These are phyloP conservation scores for Cochlearia excelsa DNA, from an alignment of 345 rosid species.

Conservation along the genomic window DNA sequence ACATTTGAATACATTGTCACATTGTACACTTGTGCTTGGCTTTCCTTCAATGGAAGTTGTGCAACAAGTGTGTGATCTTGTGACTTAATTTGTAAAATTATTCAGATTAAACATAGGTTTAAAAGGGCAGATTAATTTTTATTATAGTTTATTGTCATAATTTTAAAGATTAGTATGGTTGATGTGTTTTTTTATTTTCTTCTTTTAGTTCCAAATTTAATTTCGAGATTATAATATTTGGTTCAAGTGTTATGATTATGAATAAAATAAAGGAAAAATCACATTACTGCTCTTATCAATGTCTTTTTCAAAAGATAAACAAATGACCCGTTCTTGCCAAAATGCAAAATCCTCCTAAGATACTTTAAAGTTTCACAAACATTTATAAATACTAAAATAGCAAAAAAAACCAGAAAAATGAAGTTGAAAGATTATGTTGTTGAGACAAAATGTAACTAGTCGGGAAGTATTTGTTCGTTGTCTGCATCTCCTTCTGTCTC, in stretches of 20 bases:
- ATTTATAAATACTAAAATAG: not conserved
- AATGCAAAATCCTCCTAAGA: too few species aligned
- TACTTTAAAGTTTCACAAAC: conserved; percentile 10
- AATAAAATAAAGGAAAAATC: too few species aligned
- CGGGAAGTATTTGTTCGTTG: conserved; percentile 84
- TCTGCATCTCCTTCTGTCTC: conserved; percentile 97
- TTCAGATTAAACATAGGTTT: not conserved
- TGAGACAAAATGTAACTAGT: conserved; percentile 34
- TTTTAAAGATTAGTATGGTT: conserved; percentile 7
- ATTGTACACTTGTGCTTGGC: conserved; percentile 39
- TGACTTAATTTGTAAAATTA: conserved; percentile 28
- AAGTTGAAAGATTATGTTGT: too few species aligned
- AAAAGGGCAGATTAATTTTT: not conserved
- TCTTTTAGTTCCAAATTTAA: not conserved
- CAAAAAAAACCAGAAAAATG: not conserved
- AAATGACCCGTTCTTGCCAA: too few species aligned
- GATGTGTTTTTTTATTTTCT: not conserved
- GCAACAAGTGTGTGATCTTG: conserved; percentile 41
- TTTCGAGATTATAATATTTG: too few species aligned
- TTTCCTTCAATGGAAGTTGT: conserved; percentile 41
- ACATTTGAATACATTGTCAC: conserved; percentile 38
- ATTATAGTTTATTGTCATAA: conserved; percentile 3
- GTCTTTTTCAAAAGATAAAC: too few species aligned
- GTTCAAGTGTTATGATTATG: too few species aligned
- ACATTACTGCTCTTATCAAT: too few species aligned